Conservation (phyloP, 2,329 filamentous ascomycete genomes). For the Claviceps pusilla region DNA sequence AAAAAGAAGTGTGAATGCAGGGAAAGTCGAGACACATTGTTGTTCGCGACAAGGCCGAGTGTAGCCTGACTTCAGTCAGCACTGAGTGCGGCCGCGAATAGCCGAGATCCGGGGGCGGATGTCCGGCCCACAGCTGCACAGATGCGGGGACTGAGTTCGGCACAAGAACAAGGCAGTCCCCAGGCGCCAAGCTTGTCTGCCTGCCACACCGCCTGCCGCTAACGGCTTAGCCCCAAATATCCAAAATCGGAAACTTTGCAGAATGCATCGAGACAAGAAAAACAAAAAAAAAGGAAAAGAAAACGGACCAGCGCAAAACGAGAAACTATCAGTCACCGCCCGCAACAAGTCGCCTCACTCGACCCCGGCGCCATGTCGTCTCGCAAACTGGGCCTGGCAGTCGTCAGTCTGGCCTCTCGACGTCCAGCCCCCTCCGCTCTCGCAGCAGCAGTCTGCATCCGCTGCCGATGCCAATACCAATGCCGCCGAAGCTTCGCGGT, state of each 20-base stretch:
- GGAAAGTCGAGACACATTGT: neutral
- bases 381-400: conserved; percentile 17
- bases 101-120: conserved; percentile 12
- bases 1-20: neutral
- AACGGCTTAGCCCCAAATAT: neutral
- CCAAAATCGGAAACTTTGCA: neutral
- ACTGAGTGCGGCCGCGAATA: conserved; percentile 24
- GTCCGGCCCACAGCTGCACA: too few species aligned
- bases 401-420: conserved; percentile 11
- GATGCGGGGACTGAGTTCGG: too few species aligned
- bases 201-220: neutral
- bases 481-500: conserved; percentile 31
- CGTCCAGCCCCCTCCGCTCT: conserved; percentile 13
- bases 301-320: neutral
- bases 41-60: conserved; percentile 1
- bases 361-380: conserved; percentile 14
- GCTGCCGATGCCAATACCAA: conserved; percentile 27
- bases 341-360: neutral
- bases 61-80: conserved; percentile 18
- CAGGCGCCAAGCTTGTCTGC: neutral
- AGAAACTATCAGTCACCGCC: neutral
- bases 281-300: neutral
- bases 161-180: too few species aligned
- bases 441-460: conserved; percentile 24
- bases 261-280: too few species aligned